These are phyloP conservation scores for Malbranchea zuffiana DNA, from an alignment of 2,329 filamentous ascomycete genomes.

Conservation along the genomic window DNA sequence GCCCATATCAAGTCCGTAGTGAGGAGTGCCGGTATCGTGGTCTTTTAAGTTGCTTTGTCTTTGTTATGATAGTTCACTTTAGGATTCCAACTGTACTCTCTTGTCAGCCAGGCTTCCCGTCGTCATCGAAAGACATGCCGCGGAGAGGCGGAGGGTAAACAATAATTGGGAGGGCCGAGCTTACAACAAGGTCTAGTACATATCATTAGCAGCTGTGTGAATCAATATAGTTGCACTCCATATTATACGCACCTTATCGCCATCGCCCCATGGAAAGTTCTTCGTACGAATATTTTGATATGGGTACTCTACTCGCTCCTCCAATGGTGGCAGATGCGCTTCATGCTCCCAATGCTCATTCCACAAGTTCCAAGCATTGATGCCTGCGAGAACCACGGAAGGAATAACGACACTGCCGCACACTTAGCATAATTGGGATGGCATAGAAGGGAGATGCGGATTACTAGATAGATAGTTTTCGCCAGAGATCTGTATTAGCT, in stretches of 20 bases:
- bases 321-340: constrained; percentile 69
- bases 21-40: no score
- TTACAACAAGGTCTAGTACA: constrained; percentile 53
- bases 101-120: background rate
- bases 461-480: constrained; percentile 92
- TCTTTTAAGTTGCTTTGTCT: constrained; percentile 50
- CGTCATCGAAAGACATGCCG: background rate
- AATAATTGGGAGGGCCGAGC: constrained; percentile 24
- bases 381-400: constrained; percentile 55
- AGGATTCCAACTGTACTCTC: constrained; percentile 72
- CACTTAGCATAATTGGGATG: background rate
- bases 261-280: constrained; percentile 91
- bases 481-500: constrained; percentile 65
- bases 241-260: constrained; percentile 65
- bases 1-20: no score
- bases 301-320: constrained; percentile 85
- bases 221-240: background rate
- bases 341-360: constrained; percentile 96
- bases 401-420: constrained; percentile 61
- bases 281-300: constrained; percentile 97
- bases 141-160: constrained; percentile 2
- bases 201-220: constrained; percentile 10
- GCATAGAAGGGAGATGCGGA: background rate
- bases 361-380: constrained; percentile 89
- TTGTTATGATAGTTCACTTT: constrained; percentile 95